Percentiles rank a stretch among this genome's conserved stretches.
phyloP scores from a whole-genome alignment of 2,329 filamentous ascomycete species.

The Penicillium digitatum region DNA sequence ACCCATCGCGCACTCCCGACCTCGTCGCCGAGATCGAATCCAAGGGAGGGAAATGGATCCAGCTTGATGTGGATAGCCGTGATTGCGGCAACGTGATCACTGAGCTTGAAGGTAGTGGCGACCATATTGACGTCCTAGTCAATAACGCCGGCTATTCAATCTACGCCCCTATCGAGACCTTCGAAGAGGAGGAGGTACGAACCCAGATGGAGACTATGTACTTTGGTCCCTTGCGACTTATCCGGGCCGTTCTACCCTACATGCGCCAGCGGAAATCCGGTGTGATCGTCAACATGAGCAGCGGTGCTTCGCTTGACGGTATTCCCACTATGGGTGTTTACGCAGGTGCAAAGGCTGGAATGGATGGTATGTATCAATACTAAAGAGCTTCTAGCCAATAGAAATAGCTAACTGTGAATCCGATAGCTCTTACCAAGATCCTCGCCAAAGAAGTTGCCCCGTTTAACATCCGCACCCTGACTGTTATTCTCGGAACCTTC shows the following conservation, averaged over 20 bases:
- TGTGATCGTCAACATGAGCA: conserved; percentile 28
- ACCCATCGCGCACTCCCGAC: conserved; percentile 19
- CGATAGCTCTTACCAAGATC: too few relatives aligned
- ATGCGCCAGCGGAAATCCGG: conserved; percentile 25
- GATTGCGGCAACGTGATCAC: conserved; percentile 2
- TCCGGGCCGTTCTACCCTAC: conserved; percentile 24
- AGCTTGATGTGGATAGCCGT: conserved; percentile 12
- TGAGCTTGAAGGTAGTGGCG: not conserved
- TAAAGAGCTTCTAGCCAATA: too few relatives aligned
- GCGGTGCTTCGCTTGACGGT: conserved; percentile 21
- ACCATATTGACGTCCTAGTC: conserved; percentile 14
- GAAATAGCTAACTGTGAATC: too few relatives aligned
- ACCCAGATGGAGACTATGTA: conserved; percentile 26
- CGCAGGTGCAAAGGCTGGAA: conserved; percentile 20
- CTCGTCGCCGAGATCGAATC: conserved; percentile 16
- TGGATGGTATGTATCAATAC: too few relatives aligned
- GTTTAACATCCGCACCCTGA: too few relatives aligned
- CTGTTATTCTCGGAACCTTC: too few relatives aligned
- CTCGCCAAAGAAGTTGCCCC: too few relatives aligned
- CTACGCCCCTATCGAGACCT: conserved; percentile 25
- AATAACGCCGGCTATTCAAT: conserved; percentile 26
- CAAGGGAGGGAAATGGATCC: conserved; percentile 14
- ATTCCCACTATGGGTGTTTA: conserved; percentile 27
- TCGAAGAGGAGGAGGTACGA: conserved; percentile 23
- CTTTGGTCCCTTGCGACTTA: conserved; percentile 24